A percentile compares a stretch with the other conserved stretches of the same genome.
phyloP scores from a whole-genome alignment of 257 asterid genomes.

The Ilex aquifolium region DNA sequence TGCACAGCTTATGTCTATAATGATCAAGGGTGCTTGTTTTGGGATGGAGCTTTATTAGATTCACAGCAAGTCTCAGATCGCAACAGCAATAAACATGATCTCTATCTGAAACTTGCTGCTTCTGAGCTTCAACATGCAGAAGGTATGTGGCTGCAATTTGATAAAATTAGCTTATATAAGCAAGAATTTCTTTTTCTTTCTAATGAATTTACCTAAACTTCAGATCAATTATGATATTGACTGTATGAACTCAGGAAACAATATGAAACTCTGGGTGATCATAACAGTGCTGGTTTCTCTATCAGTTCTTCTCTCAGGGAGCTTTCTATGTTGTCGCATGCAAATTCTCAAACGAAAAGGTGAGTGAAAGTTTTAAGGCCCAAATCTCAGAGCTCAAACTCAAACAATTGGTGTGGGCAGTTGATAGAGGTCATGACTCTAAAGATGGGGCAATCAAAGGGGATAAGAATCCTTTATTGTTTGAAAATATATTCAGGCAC shows the following conservation, averaged over 20 bases:
- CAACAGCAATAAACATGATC: neutral
- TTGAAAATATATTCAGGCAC: no score
- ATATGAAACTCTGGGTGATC: slow-evolving; percentile 18
- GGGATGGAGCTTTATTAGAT: slow-evolving; percentile 32
- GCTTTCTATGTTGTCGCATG: slow-evolving; percentile 23
- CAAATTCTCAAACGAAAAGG: slow-evolving; percentile 25
- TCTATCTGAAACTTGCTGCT: slow-evolving; percentile 22
- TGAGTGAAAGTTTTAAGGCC: neutral
- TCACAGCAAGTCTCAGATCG: neutral
- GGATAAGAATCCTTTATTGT: no score
- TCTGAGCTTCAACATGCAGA: slow-evolving; percentile 24
- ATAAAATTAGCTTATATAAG: no score
- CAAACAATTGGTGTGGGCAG: no score
- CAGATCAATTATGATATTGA: no score
- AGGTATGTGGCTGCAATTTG: slow-evolving; percentile 23
- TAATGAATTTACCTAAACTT: no score
- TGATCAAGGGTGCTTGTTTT: slow-evolving; percentile 17
- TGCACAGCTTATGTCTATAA: slow-evolving; percentile 30
- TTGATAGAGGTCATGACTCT: no score
- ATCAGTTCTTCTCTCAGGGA: slow-evolving; percentile 22
- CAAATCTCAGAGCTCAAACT: no score
- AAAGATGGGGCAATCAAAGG: no score
- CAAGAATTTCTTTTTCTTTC: no score
- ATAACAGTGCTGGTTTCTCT: slow-evolving; percentile 29
- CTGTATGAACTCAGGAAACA: slow-evolving; percentile 18